Evolutionary conservation across 75 land plant genomes (phyloP).

Genomic region (Sequoia sempervirens): DNA sequence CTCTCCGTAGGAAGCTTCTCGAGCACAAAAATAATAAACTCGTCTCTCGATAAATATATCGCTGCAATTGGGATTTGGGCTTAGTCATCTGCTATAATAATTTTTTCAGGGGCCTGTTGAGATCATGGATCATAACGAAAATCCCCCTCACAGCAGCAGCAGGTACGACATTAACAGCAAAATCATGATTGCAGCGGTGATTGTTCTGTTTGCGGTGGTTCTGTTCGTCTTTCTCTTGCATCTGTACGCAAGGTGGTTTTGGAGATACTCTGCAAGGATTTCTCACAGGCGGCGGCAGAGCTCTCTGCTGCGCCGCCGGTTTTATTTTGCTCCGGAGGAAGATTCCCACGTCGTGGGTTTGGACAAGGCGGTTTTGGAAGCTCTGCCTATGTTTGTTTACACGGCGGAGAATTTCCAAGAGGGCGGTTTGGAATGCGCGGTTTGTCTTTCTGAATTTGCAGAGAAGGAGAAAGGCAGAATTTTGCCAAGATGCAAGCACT

Average conservation of each 20-base stretch:
- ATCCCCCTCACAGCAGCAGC: background rate
- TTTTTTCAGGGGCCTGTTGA: background rate
- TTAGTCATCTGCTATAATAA: background rate
- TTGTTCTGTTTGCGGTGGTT: slow-evolving; percentile 31
- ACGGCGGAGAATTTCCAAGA: background rate
- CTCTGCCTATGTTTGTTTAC: slow-evolving; percentile 30
- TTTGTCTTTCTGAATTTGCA: slow-evolving; percentile 18
- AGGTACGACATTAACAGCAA: slow-evolving; percentile 14
- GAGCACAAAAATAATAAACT: background rate
- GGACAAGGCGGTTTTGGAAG: slow-evolving; percentile 17
- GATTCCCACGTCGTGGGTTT: slow-evolving; percentile 9
- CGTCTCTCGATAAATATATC: no score
- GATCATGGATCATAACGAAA: background rate
- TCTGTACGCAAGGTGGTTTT: slow-evolving; percentile 43
- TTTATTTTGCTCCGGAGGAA: background rate
- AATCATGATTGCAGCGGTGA: slow-evolving; percentile 32
- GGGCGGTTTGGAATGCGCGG: slow-evolving; percentile 11
- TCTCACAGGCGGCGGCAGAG: background rate
- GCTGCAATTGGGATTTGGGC: background rate
- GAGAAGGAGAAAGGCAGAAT: slow-evolving; percentile 12
- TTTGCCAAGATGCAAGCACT: slow-evolving; percentile 23
- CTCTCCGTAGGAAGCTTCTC: background rate
- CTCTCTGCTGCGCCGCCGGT: slow-evolving; percentile 1
- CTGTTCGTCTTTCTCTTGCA: slow-evolving; percentile 28
- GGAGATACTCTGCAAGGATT: slow-evolving; percentile 9